Conservation (phyloP, 2,329 filamentous ascomycete species). For the Alternaria dauci region DNA sequence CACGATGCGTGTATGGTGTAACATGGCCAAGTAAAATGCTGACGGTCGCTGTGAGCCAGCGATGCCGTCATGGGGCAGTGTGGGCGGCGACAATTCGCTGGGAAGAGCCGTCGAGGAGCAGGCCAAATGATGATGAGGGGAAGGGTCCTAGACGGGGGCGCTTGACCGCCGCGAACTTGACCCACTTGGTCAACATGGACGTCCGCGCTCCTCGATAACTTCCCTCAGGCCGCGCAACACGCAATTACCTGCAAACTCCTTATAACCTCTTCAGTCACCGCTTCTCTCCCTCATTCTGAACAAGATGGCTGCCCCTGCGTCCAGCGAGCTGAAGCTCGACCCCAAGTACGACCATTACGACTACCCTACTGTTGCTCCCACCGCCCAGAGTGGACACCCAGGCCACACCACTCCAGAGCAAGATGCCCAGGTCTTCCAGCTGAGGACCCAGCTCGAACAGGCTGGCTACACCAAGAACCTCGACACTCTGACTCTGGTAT, state of each 20-base stretch:
- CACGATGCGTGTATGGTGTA: constrained; percentile 6
- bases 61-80: constrained; percentile 24
- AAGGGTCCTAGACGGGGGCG: constrained; percentile 14
- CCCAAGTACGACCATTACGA: constrained; percentile 97
- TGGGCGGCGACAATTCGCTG: constrained; percentile 17
- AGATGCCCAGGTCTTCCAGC: constrained; percentile 87
- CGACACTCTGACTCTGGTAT: constrained; percentile 89
- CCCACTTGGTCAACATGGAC: constrained; percentile 39
- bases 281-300: constrained; percentile 14
- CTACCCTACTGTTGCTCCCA: constrained; percentile 80
- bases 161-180: constrained; percentile 28
- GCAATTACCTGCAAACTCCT: constrained; percentile 10
- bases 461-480: constrained; percentile 83
- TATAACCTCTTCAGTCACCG: constrained; percentile 2
- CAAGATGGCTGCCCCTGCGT: constrained; percentile 43
- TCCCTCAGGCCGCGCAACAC: constrained; percentile 18
- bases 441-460: constrained; percentile 84
- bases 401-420: constrained; percentile 87
- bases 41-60: not conserved
- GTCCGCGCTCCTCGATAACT: constrained; percentile 28
- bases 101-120: constrained; percentile 2
- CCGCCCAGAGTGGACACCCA: constrained; percentile 77
- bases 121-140: constrained; percentile 22
- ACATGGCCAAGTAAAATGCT: not conserved
- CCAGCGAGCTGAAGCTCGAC: constrained; percentile 64